Evolutionary conservation across 305 asterid species (phyloP).

Genomic region (Withania somnifera): DNA sequence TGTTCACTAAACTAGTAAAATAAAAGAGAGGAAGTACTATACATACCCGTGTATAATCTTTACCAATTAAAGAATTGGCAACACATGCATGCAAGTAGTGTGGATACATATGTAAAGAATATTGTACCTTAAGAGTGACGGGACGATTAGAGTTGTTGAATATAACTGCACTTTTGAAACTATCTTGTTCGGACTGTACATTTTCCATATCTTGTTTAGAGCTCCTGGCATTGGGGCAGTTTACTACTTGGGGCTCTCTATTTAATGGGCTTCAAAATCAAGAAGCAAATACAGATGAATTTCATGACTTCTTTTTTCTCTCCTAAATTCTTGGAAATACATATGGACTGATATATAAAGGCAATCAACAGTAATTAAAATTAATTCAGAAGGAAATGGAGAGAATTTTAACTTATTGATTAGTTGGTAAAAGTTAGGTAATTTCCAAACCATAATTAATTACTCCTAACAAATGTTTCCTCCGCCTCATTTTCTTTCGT

Average conservation of each 20-base stretch:
- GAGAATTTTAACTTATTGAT: background rate
- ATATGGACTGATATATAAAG: background rate
- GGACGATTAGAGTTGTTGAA: constrained; percentile 32
- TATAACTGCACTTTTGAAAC: constrained; percentile 8
- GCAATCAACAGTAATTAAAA: background rate
- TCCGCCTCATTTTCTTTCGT: background rate
- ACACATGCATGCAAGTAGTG: too few relatives aligned
- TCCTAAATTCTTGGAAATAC: background rate
- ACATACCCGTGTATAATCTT: too few relatives aligned
- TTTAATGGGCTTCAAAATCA: background rate
- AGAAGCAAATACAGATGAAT: background rate
- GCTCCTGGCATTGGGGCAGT: background rate
- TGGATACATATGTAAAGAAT: background rate
- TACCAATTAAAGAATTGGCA: too few relatives aligned
- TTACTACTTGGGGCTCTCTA: background rate
- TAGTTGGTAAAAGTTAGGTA: background rate
- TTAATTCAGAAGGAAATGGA: background rate
- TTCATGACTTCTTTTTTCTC: background rate
- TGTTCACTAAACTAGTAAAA: too few relatives aligned
- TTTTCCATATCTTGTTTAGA: background rate
- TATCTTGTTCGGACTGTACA: background rate
- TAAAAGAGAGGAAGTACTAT: too few relatives aligned
- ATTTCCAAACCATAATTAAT: background rate
- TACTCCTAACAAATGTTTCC: background rate
- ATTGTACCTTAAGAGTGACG: constrained; percentile 42